These are phyloP conservation scores for Sarcodon aspratus DNA, from an alignment of 768 basidiomycete species.

Conservation along the genomic window DNA sequence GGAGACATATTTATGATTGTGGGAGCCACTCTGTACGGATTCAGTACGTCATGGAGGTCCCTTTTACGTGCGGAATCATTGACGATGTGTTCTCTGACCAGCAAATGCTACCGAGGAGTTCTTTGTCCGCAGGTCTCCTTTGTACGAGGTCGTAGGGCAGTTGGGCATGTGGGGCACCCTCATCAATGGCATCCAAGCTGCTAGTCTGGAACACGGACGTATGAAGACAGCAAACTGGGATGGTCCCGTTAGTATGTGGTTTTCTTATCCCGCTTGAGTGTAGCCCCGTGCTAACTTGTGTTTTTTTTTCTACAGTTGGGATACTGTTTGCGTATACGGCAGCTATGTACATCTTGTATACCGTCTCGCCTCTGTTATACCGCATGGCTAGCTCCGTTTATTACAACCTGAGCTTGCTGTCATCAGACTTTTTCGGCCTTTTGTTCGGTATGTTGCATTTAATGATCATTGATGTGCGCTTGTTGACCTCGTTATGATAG, in stretches of 20 bases:
- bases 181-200: constrained; percentile 70
- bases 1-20: constrained; percentile 84
- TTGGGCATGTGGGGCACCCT: constrained; percentile 78
- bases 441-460: constrained; percentile 38
- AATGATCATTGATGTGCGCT: constrained; percentile 2
- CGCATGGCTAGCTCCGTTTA: constrained; percentile 78
- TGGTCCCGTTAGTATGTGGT: constrained; percentile 49
- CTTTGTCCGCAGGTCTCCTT: constrained; percentile 65
- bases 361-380: constrained; percentile 76
- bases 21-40: constrained; percentile 78
- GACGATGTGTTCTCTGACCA: constrained; percentile 14
- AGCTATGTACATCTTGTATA: constrained; percentile 81
- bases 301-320: constrained; percentile 25
- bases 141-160: constrained; percentile 85
- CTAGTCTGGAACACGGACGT: constrained; percentile 55
- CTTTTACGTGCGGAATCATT: not conserved
- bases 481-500: constrained; percentile 8
- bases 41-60: constrained; percentile 40
- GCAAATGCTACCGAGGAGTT: constrained; percentile 87
- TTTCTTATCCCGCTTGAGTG: not conserved
- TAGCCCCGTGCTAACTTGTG: not conserved
- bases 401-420: constrained; percentile 78
- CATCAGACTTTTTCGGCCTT: constrained; percentile 82
- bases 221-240: constrained; percentile 67
- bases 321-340: constrained; percentile 40